phyloP scores from a whole-genome alignment of 352 stramenopile species.

The Phytophthora capsici region DNA sequence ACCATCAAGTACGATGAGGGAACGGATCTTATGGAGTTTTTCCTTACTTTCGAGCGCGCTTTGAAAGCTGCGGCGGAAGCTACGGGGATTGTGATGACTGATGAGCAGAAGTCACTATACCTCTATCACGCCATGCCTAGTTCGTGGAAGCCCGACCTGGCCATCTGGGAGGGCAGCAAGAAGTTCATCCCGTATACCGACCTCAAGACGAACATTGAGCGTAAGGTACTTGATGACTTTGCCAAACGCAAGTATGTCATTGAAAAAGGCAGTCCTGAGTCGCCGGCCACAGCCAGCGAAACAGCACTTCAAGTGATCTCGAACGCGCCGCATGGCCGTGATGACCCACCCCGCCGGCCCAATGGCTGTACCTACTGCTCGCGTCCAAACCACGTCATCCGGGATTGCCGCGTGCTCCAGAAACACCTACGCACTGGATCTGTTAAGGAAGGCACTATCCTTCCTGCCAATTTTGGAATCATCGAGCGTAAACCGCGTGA shows the following conservation, averaged over 20 bases:
- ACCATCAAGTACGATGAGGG: slow-evolving; percentile 26
- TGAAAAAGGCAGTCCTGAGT: slow-evolving; percentile 13
- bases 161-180: slow-evolving; percentile 9
- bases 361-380: too few relatives aligned
- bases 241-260: too few relatives aligned
- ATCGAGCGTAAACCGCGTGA: slow-evolving; percentile 1
- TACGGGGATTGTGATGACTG: background rate
- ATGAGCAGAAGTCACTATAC: slow-evolving; percentile 21
- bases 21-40: slow-evolving; percentile 22
- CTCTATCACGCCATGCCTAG: slow-evolving; percentile 13
- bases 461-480: slow-evolving; percentile 17
- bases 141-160: slow-evolving; percentile 13
- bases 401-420: slow-evolving; percentile 20
- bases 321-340: background rate
- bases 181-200: slow-evolving; percentile 23
- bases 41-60: slow-evolving; percentile 13
- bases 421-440: slow-evolving; percentile 8
- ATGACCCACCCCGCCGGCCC: background rate
- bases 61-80: slow-evolving; percentile 5
- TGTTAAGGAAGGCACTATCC: slow-evolving; percentile 17
- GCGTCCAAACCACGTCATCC: slow-evolving; percentile 15
- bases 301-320: background rate
- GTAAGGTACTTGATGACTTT: slow-evolving; percentile 19
- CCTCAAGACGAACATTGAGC: slow-evolving; percentile 21
- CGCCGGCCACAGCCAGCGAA: background rate